Evolutionary conservation across 257 asterid genomes (phyloP).

Genomic region (Scutellaria baicalensis): DNA sequence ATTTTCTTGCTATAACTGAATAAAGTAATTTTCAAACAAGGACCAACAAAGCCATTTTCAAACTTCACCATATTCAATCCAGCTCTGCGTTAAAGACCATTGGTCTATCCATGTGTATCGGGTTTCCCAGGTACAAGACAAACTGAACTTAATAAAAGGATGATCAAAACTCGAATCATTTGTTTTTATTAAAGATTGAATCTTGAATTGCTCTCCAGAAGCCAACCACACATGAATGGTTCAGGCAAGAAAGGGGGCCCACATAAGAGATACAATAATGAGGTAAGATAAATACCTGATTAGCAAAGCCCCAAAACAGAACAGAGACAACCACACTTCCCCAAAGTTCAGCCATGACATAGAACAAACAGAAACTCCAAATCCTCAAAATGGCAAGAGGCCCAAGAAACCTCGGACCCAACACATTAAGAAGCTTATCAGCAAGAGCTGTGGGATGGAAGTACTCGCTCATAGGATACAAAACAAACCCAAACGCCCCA

Average conservation of each 20-base stretch:
- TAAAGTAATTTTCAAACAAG: not conserved
- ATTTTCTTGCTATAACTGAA: not conserved
- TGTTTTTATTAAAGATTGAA: not conserved
- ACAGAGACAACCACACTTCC: conserved; percentile 98
- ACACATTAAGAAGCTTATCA: conserved; percentile 58
- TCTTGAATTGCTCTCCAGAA: not conserved
- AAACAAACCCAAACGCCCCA: conserved; percentile 91
- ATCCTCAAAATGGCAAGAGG: conserved; percentile 98
- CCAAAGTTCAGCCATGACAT: conserved; percentile 99
- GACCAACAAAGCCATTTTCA: not conserved
- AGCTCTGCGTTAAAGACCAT: not conserved
- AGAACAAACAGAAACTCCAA: conserved; percentile 97
- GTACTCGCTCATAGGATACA: conserved; percentile 81
- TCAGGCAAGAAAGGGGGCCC: not conserved
- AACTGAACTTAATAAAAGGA: not conserved
- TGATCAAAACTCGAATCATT: not conserved
- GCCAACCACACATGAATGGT: not conserved
- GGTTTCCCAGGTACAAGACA: not conserved
- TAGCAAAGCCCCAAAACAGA: conserved; percentile 98
- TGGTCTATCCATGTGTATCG: not conserved
- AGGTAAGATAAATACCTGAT: conserved; percentile 60
- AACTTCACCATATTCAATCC: not conserved
- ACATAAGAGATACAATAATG: not conserved
- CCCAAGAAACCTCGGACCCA: conserved; percentile 98
- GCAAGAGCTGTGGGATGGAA: conserved; percentile 96